These are phyloP conservation scores for Cadophora sp. DNA, from an alignment of 2,329 filamentous ascomycete species.

Conservation along the genomic window DNA sequence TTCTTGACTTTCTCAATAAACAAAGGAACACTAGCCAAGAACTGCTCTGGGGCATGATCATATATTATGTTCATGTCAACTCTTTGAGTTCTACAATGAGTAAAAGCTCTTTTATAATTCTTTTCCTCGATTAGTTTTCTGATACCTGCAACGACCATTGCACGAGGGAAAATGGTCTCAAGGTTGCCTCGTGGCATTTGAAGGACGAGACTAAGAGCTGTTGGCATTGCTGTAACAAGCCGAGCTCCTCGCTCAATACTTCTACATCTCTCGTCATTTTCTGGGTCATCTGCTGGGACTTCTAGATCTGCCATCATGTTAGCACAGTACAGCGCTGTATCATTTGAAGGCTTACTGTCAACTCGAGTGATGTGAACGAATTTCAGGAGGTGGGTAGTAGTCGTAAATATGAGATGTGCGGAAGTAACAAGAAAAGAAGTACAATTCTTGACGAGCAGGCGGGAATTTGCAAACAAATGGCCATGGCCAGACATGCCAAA, in stretches of 20 bases:
- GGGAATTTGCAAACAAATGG: conserved; percentile 78
- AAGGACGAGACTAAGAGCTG: conserved; percentile 82
- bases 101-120: conserved; percentile 84
- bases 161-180: conserved; percentile 92
- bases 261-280: conserved; percentile 89
- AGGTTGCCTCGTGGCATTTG: conserved; percentile 97
- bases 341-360: conserved; percentile 59
- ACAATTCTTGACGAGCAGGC: conserved; percentile 80
- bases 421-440: conserved; percentile 88
- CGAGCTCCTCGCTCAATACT: conserved; percentile 89
- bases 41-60: conserved; percentile 88
- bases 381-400: conserved; percentile 89
- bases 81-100: conserved; percentile 87
- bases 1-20: conserved; percentile 88
- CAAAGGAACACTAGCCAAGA: conserved; percentile 74
- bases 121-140: conserved; percentile 79
- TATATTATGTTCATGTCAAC: conserved; percentile 98
- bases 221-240: conserved; percentile 88
- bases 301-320: conserved; percentile 68
- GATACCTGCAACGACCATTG: conserved; percentile 91
- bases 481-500: conserved; percentile 77
- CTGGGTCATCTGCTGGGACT: conserved; percentile 85
- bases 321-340: not conserved
- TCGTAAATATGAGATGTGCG: conserved; percentile 89
- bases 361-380: conserved; percentile 80